A percentile compares a stretch with the other conserved stretches of the same genome.
Conservation (phyloP, 148 eudicot genomes). For the Chenopodium suecicum region DNA sequence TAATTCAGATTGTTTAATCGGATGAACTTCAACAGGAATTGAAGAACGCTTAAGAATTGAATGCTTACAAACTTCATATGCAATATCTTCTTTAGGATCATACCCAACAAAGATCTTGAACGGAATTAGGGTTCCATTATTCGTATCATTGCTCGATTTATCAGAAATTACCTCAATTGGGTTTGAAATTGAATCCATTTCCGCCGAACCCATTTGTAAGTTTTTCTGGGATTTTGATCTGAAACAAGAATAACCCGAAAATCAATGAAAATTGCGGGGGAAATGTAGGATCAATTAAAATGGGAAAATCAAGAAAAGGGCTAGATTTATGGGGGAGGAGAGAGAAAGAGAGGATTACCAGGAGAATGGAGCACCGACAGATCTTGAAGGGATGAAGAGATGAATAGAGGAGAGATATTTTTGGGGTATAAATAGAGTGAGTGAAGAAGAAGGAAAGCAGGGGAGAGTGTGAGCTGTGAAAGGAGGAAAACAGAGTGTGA, state of each 20-base stretch:
- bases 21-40: conserved; percentile 62
- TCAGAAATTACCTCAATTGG: conserved; percentile 4
- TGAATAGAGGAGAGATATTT: background rate
- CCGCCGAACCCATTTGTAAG: conserved; percentile 21
- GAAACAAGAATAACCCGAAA: background rate
- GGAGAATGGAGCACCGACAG: conserved; percentile 24
- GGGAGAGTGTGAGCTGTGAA: conserved; percentile 19
- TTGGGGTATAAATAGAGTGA: background rate
- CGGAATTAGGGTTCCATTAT: conserved; percentile 37
- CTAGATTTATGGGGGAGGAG: background rate
- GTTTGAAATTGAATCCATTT: conserved; percentile 4
- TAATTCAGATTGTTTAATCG: conserved; percentile 71
- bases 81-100: conserved; percentile 79
- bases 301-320: background rate
- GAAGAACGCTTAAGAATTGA: conserved; percentile 72
- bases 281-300: background rate
- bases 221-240: background rate
- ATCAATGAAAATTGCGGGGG: background rate
- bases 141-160: conserved; percentile 16
- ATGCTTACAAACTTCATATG: conserved; percentile 76
- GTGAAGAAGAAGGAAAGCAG: background rate
- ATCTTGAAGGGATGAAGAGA: background rate
- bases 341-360: background rate
- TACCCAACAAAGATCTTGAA: conserved; percentile 86
- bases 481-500: background rate